Evolutionary conservation across 2,329 filamentous ascomycete species (phyloP), one percentile per base, ranked within the genome.

Genomic region (Metarhizium sp.): DNA sequence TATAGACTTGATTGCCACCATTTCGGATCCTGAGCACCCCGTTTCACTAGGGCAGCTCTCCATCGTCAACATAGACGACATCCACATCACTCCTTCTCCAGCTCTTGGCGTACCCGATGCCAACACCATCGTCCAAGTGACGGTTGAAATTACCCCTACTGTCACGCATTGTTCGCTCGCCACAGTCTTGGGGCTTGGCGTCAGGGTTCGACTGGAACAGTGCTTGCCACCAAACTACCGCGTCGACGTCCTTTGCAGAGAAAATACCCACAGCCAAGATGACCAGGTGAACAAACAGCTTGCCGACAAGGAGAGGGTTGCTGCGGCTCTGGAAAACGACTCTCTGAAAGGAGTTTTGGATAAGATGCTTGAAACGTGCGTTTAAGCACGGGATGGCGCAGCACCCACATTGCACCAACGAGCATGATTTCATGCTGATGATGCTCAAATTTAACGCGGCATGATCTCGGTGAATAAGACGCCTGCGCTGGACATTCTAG

Each of bases 211-310:
- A 29, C 79, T 99, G 29, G 92, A 97, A 73, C 88, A 95, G 69
- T 87, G 89, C 11, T 78, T 99, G 56, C 94, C 94, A 3, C 89
- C 94, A 38, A 88, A 92, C 65, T 99, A 94, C 70, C 84, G 94
- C 42, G 81, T 97, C 52, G 92, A 97, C 70, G 90, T 97, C 49
- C 83, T 86, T 63, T 95, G 96, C 71, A 96, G 97, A 71, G 88
- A 95, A 72, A 92, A 92, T 59, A 94, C 91, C n/a, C 94, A 97
- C 70, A 90, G 85, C 61, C 95, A 95, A 58, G 92, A 90, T 49
- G 91, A 96, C 59, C 91, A 96, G 69, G 91, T 96, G 53, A 96
- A 95, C 74, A 96, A 96, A 77, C 94, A 99, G 73, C 76, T 99
- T 47, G 89, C 85, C 38, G 94, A 99, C 73, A 99, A 97, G 77